A percentile compares a stretch with the other conserved stretches of the same genome.
Conservation (phyloP, 768 basidiomycete genomes). For the Austroboletus eburneus region DNA sequence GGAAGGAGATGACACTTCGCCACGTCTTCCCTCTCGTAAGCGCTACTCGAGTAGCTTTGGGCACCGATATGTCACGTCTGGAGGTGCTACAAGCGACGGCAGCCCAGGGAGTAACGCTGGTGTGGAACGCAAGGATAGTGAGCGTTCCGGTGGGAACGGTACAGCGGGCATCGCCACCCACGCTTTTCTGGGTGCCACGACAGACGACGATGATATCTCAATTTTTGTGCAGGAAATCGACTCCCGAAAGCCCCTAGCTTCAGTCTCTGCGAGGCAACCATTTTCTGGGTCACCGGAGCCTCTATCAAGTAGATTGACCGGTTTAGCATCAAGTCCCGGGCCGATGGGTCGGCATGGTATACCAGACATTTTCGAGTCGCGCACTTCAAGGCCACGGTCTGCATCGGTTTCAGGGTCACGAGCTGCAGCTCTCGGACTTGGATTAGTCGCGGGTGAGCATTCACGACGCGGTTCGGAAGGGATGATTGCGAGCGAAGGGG, state of each 20-base stretch:
- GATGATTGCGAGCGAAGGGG: slow-evolving; percentile 14
- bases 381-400: slow-evolving; percentile 4
- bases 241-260: slow-evolving; percentile 54
- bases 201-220: slow-evolving; percentile 76
- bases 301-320: background rate
- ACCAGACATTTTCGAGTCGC: background rate
- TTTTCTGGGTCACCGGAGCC: background rate
- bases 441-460: slow-evolving; percentile 15
- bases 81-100: slow-evolving; percentile 39
- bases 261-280: slow-evolving; percentile 15
- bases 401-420: slow-evolving; percentile 2
- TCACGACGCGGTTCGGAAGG: slow-evolving; percentile 17
- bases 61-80: slow-evolving; percentile 53
- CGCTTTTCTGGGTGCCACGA: slow-evolving; percentile 44
- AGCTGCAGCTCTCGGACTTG: slow-evolving; percentile 9
- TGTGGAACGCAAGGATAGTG: slow-evolving; percentile 20
- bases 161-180: slow-evolving; percentile 21
- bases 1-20: slow-evolving; percentile 33
- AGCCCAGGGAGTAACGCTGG: slow-evolving; percentile 19
- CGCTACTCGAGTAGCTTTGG: slow-evolving; percentile 79
- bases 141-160: slow-evolving; percentile 19
- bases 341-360: background rate
- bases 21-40: slow-evolving; percentile 39
- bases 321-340: slow-evolving; percentile 6
- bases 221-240: slow-evolving; percentile 77